Evolutionary conservation across 2,329 filamentous ascomycete genomes (phyloP), one percentile per base, ranked within the genome.

Genomic region (Ophiocordyceps polyrhachis-furcata): DNA sequence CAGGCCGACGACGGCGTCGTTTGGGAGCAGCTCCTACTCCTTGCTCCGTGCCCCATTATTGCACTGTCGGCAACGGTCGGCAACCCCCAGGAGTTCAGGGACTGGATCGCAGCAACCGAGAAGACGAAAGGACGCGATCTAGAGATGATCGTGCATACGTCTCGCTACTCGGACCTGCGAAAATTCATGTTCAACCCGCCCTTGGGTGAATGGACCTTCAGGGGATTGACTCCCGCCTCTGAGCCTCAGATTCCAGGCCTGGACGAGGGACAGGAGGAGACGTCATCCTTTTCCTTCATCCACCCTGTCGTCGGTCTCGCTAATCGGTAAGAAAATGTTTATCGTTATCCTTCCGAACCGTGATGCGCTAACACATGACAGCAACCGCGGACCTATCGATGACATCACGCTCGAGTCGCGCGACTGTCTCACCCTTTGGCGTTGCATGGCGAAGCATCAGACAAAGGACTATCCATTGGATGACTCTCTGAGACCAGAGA

Each of bases 61-160:
- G 83, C 83, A 0, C 68, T 89, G 1, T 88, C 83, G 1, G 83
- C 83, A 1, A 89, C 83, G 0, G 79, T 89, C 14, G 83, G 82
- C 4, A 88, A 88, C 49, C 81, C 81, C 0, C 58, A 70, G 2
- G 74, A 81, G 52, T 86, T 89, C 60, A 73, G 66, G 44, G 64
- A 69, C 25, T 88, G 83, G 83, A 67, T 89, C 0, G 63, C 64
- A 1, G 67, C 67, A 3, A 77, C 80, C 0, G 80, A 87, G 52
- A 69, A 68, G 46, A 66, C 69, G 1, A 77, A 77, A 47, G 79
- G 79, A 0, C 70, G 72, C 38, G 67, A 80, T 0, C 55, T 88
- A 14, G 73, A 71, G 20, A 83, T 82, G 70, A 73, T 88, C 13
- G 65, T 77, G 40, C 81, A 88, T 53, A 64, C 65, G 1, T 71